A percentile compares a stretch with the other conserved stretches of the same genome.
These are phyloP conservation scores for Achlya hypogyna DNA, from an alignment of 352 stramenopile species.

Conservation along the genomic window DNA sequence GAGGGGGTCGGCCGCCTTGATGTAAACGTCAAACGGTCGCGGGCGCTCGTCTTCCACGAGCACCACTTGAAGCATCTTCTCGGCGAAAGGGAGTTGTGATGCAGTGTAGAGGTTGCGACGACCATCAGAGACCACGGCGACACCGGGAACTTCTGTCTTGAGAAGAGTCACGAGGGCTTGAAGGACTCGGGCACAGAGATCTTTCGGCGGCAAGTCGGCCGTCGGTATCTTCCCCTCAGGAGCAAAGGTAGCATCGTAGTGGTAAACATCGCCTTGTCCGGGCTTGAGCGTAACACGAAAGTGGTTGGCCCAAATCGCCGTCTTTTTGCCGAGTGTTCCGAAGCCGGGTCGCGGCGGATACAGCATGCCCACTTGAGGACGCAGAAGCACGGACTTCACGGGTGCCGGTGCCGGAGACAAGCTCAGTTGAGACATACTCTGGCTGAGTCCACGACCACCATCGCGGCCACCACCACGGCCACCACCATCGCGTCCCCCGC, in stretches of 20 bases:
- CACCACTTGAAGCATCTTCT: constrained; percentile 33
- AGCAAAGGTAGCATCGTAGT: constrained; percentile 63
- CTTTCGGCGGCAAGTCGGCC: constrained; percentile 45
- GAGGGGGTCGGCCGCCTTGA: constrained; percentile 47
- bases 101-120: constrained; percentile 53
- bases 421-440: neutral
- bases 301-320: constrained; percentile 54
- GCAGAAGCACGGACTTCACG: constrained; percentile 28
- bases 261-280: constrained; percentile 40
- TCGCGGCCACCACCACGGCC: constrained; percentile 25
- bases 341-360: constrained; percentile 50
- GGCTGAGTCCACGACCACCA: constrained; percentile 33
- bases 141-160: constrained; percentile 29
- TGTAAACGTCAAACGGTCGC: constrained; percentile 34
- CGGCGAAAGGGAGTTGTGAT: constrained; percentile 33
- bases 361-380: constrained; percentile 30
- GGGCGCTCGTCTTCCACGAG: constrained; percentile 38
- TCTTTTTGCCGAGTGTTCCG: constrained; percentile 29
- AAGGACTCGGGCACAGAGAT: constrained; percentile 53
- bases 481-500: constrained; percentile 2
- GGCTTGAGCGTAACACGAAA: constrained; percentile 47
- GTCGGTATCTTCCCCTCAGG: constrained; percentile 29
- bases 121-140: constrained; percentile 38
- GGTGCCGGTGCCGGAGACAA: constrained; percentile 1
- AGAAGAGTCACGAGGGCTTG: constrained; percentile 31